Evolutionary conservation across 176 grass and related monocot genomes (phyloP), one percentile per base, ranked within the genome.

Genomic region (Musa acuminata): DNA sequence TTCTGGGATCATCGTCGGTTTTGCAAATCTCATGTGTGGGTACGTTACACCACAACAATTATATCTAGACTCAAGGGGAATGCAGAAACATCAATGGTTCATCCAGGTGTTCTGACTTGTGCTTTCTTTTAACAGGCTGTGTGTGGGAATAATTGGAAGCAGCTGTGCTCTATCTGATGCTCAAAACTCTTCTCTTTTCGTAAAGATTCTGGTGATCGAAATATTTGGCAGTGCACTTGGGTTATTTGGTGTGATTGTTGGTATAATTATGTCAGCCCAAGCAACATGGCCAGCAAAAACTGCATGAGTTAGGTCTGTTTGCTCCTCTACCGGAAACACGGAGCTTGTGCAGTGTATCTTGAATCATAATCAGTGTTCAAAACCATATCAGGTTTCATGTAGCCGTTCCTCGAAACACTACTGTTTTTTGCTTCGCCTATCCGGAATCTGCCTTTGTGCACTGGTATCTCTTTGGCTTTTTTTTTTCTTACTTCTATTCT

Each of bases 211-310:
- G 82, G 95, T 98, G 77, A 93, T 98, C 70, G 95, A 94, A 64
- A 98, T 98, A 75, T 98, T 98, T 3, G 95, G 95, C 80, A 98
- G 95, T n/a, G 95, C 90, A 20, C 75, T 98, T 75, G 90, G 95
- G 13, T 82, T 98, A 75, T 98, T 98, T 72, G 95, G 95, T 54
- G 95, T 98, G 25, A 98, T 98, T 13, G 95, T 93, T 51, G 95
- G 90, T 58, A 98, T 98, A 72, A 98, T 98, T 69, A 98, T 98
- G 95, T 98, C 95, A 73, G 0, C 95, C 85, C 95, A 98, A 91
- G 95, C 95, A 71, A 72, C 95, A 55, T 98, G 95, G 90, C 95
- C 90, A 0, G 78, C 87, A 13, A 93, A 80, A 82, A 82, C 71
- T 19, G 52, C 59, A 63, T 82, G 55, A 87, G 49, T 5, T 54